Evolutionary conservation across 192 early-diverging fungal genomes (phyloP).

Genomic region (Coemansia sp.): DNA sequence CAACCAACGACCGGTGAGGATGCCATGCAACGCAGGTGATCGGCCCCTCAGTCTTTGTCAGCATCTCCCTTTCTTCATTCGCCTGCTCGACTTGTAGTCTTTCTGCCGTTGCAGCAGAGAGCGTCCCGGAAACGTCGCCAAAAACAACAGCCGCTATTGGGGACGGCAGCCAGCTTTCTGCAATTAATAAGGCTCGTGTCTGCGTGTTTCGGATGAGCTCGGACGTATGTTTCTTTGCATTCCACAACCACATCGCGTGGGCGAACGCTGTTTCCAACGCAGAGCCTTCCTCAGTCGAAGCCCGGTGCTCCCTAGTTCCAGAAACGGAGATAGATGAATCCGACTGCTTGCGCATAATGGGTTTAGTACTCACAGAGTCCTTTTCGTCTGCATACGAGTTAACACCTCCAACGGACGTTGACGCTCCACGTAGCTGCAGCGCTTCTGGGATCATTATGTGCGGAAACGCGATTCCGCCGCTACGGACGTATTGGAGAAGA

Average conservation of each 20-base stretch:
- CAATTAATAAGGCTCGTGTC: slow-evolving; percentile 16
- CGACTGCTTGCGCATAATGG: slow-evolving; percentile 11
- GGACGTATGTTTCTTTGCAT: slow-evolving; percentile 32
- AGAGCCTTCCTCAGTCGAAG: slow-evolving; percentile 1
- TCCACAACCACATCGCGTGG: slow-evolving; percentile 42
- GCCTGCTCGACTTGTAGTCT: slow-evolving; percentile 21
- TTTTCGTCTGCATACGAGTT: not conserved
- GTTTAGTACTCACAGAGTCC: not conserved
- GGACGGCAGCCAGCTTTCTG: slow-evolving; percentile 41
- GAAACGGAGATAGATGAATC: not conserved
- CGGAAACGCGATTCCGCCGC: slow-evolving; percentile 49
- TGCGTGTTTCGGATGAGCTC: slow-evolving; percentile 4
- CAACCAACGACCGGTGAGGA: slow-evolving; percentile 64
- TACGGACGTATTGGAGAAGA: slow-evolving; percentile 42
- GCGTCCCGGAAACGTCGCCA: slow-evolving; percentile 27
- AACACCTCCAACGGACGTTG: not conserved
- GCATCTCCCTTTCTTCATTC: slow-evolving; percentile 31
- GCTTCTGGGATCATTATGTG: slow-evolving; percentile 54
- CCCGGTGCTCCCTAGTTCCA: not conserved
- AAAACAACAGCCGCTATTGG: slow-evolving; percentile 25
- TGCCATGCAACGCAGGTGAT: slow-evolving; percentile 75
- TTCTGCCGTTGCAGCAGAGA: slow-evolving; percentile 27
- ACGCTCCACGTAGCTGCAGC: slow-evolving; percentile 25
- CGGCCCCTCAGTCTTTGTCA: slow-evolving; percentile 41
- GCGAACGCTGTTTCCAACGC: slow-evolving; percentile 8